Evolutionary conservation across 345 rosid genomes (phyloP).

Genomic region (Pugionium cornutum): DNA sequence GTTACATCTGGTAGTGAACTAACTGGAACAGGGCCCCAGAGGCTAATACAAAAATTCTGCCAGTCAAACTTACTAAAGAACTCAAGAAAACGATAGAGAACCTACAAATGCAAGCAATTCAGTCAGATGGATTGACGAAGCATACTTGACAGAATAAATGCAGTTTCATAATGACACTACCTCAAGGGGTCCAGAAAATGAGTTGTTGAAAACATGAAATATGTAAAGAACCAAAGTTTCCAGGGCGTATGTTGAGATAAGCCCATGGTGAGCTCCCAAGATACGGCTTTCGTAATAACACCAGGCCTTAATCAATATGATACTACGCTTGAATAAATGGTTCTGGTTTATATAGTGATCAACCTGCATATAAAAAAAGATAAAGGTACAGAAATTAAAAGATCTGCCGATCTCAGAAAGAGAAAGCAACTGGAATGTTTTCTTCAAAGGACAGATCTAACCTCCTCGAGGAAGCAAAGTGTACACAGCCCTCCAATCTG

Average conservation of each 20-base stretch:
- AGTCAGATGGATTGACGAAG: slow-evolving; percentile 27
- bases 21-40: slow-evolving; percentile 94
- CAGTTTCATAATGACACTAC: slow-evolving; percentile 43
- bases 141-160: slow-evolving; percentile 19
- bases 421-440: slow-evolving; percentile 16
- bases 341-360: slow-evolving; percentile 75
- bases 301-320: slow-evolving; percentile 97
- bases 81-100: slow-evolving; percentile 94
- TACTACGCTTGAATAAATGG: slow-evolving; percentile 95
- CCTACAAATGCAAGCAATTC: slow-evolving; percentile 50
- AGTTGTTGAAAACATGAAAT: slow-evolving; percentile 88
- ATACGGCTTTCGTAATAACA: slow-evolving; percentile 99
- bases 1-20: slow-evolving; percentile 79
- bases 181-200: slow-evolving; percentile 97
- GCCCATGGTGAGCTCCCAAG: slow-evolving; percentile 99
- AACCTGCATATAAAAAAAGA: slow-evolving; percentile 55
- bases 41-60: slow-evolving; percentile 96
- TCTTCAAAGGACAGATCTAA: slow-evolving; percentile 33
- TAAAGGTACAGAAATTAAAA: slow-evolving; percentile 8
- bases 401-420: slow-evolving; percentile 8
- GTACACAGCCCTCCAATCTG: slow-evolving; percentile 99
- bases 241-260: slow-evolving; percentile 94
- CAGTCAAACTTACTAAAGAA: slow-evolving; percentile 99
- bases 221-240: slow-evolving; percentile 98
- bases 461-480: slow-evolving; percentile 99